phyloP scores from a whole-genome alignment of 805 yeast genomes.

The Ogataea sp. region DNA sequence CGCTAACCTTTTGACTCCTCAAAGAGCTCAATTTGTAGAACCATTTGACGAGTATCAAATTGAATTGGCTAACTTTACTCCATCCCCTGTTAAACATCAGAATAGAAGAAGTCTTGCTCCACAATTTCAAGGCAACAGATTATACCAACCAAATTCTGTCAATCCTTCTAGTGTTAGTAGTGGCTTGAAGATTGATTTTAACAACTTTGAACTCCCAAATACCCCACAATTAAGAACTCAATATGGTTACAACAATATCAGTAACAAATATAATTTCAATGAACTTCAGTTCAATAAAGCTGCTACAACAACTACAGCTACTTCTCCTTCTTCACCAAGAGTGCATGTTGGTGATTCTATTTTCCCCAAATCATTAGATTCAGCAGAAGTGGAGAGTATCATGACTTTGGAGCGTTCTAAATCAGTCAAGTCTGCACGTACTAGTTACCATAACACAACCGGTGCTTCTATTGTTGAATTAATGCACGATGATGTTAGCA shows the following conservation, averaged over 20 bases:
- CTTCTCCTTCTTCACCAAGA: constrained; percentile 9
- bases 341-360: constrained; percentile 46
- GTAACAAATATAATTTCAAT: neutral
- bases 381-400: constrained; percentile 67
- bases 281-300: neutral
- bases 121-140: neutral
- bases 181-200: constrained; percentile 1
- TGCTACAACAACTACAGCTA: too few species aligned
- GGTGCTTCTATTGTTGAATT: constrained; percentile 1
- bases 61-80: constrained; percentile 10
- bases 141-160: too few species aligned
- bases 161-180: constrained; percentile 1
- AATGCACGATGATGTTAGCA: constrained; percentile 8
- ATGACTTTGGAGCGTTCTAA: constrained; percentile 62
- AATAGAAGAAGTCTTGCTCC: constrained; percentile 2
- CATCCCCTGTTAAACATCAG: constrained; percentile 9
- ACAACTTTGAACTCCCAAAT: neutral
- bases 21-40: constrained; percentile 2
- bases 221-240: neutral
- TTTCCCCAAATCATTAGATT: constrained; percentile 62
- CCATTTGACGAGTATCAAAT: constrained; percentile 9
- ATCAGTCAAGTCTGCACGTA: constrained; percentile 23
- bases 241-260: neutral
- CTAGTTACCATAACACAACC: constrained; percentile 5
- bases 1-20: neutral